phyloP scores from a whole-genome alignment of 2,329 filamentous ascomycete genomes.

The Aureobasidium zeae region DNA sequence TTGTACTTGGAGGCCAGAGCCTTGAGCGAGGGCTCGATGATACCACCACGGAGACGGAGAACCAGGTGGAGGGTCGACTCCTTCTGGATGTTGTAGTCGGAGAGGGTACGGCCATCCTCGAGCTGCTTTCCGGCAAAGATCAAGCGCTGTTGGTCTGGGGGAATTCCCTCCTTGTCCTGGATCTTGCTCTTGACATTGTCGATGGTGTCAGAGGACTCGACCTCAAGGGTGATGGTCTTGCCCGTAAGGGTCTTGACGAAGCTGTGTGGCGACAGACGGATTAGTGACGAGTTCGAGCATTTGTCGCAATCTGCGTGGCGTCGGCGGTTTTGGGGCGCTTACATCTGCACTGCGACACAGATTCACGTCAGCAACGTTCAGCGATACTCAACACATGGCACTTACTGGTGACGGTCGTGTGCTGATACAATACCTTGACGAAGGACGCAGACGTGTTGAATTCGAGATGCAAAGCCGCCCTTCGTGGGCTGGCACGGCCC shows the following conservation, averaged over 20 bases:
- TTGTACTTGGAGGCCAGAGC: constrained; percentile 98
- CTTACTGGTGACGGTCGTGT: constrained; percentile 16
- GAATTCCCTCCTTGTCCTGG: constrained; percentile 99
- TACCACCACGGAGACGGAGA: constrained; percentile 97
- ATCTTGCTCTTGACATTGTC: constrained; percentile 99
- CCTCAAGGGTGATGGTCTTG: constrained; percentile 99
- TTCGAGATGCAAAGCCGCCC: neutral
- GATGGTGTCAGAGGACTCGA: constrained; percentile 97
- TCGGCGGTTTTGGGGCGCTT: constrained; percentile 40
- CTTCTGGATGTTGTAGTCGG: constrained; percentile 99
- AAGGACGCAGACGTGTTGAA: too few relatives aligned
- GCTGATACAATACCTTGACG: constrained; percentile 12
- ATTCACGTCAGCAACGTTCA: constrained; percentile 14
- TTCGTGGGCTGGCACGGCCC: too few relatives aligned
- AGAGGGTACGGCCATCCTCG: constrained; percentile 92
- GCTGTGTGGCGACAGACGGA: constrained; percentile 50
- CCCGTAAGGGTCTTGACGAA: constrained; percentile 99
- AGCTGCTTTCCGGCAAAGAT: constrained; percentile 99
- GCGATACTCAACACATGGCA: constrained; percentile 4
- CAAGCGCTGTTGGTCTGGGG: constrained; percentile 94
- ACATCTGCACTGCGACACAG: constrained; percentile 70
- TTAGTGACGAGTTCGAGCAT: too few relatives aligned
- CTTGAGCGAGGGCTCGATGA: constrained; percentile 99
- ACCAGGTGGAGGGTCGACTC: constrained; percentile 98
- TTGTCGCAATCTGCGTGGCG: too few relatives aligned